These are phyloP conservation scores for Poteriospumella lacustris DNA, from an alignment of 108 stramenopile species.

Conservation along the genomic window DNA sequence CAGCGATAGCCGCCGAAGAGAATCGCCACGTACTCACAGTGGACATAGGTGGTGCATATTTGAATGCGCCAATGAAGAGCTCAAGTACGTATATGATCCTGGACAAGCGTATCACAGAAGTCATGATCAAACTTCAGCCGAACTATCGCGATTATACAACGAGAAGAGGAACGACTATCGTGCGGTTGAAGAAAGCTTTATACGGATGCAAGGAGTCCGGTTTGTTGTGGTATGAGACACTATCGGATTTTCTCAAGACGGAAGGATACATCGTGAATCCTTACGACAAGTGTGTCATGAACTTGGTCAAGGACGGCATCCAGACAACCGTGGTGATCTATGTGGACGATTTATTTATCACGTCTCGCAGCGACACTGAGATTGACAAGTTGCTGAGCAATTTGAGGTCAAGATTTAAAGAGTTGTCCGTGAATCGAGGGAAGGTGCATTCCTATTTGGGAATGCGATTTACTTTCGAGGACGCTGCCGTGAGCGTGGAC, in stretches of 20 bases:
- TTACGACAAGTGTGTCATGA: constrained; percentile 16
- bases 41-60: neutral
- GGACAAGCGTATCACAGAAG: too few species aligned
- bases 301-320: neutral
- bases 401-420: neutral
- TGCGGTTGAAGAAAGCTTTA: constrained; percentile 1
- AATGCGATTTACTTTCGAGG: neutral
- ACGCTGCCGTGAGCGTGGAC: neutral
- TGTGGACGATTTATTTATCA: constrained; percentile 13
- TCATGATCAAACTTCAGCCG: too few species aligned
- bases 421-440: neutral
- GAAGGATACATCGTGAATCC: neutral
- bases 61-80: too few species aligned
- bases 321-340: neutral
- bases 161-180: neutral
- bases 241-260: neutral
- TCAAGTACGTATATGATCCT: too few species aligned
- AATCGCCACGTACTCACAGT: too few species aligned
- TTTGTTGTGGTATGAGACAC: neutral
- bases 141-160: too few species aligned
- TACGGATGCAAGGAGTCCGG: neutral
- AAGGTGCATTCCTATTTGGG: neutral
- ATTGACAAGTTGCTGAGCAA: neutral
- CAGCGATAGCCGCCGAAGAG: too few species aligned
- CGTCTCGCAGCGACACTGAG: too few species aligned